Percentiles rank a stretch among this genome's conserved stretches.
Evolutionary conservation across 306 rosid genomes (phyloP).

Genomic region (Lagenaria siceraria): DNA sequence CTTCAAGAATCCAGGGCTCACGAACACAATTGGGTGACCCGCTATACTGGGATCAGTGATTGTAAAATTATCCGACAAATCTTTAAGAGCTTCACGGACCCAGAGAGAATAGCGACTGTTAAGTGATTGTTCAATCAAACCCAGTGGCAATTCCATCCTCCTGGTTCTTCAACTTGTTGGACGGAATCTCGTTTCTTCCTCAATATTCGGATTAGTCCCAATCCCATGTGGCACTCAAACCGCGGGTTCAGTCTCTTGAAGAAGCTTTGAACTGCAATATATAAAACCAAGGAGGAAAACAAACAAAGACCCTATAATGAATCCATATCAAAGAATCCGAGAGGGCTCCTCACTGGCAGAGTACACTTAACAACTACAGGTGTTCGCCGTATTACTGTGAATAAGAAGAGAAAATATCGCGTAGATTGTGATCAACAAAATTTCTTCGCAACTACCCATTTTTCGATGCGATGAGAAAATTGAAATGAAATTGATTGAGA

Average conservation of each 20-base stretch:
- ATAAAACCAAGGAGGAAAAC: not conserved
- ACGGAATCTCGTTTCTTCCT: constrained; percentile 18
- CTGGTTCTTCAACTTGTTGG: constrained; percentile 5
- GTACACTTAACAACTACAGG: not conserved
- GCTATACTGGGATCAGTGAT: constrained; percentile 71
- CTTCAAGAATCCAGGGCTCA: constrained; percentile 63
- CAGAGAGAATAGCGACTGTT: constrained; percentile 31
- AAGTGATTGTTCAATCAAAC: constrained; percentile 37
- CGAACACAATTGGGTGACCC: constrained; percentile 87
- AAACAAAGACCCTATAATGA: not conserved
- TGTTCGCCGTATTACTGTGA: not conserved
- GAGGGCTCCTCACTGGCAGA: not conserved
- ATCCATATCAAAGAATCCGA: not conserved
- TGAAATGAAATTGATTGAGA: not conserved
- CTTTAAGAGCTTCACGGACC: constrained; percentile 54
- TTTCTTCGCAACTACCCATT: not conserved
- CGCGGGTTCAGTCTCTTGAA: not conserved
- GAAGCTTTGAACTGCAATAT: not conserved
- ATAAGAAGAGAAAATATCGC: not conserved
- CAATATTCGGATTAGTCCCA: constrained; percentile 35
- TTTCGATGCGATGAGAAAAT: not conserved
- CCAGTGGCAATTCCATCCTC: constrained; percentile 39
- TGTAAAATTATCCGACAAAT: constrained; percentile 47
- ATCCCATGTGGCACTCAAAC: constrained; percentile 69
- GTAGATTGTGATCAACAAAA: not conserved